These are phyloP conservation scores for Pseudogymnoascus sp. DNA, from an alignment of 2,329 filamentous ascomycete species.

Conservation along the genomic window DNA sequence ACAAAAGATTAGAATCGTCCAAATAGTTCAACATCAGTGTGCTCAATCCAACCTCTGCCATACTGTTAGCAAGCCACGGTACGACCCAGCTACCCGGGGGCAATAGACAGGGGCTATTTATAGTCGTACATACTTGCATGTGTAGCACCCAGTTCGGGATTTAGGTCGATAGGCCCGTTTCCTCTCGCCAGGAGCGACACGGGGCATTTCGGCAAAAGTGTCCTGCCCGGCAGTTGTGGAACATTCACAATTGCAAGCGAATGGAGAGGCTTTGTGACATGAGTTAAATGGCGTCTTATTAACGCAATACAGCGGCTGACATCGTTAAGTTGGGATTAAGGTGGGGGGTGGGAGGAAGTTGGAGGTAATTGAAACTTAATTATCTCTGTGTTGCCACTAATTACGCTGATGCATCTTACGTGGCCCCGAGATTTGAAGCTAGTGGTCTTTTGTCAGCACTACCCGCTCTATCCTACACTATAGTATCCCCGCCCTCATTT, in stretches of 20 bases:
- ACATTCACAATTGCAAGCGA: background rate
- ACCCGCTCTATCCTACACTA: background rate
- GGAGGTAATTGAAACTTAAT: background rate
- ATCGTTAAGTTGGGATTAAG: background rate
- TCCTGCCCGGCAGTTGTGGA: background rate
- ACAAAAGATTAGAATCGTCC: background rate
- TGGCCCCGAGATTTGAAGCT: background rate
- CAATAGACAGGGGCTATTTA: background rate
- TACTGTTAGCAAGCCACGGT: background rate
- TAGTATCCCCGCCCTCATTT: too few relatives aligned
- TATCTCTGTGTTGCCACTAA: background rate
- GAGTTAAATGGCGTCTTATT: background rate
- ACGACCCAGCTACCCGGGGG: background rate
- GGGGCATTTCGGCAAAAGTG: background rate
- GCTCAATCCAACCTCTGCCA: background rate
- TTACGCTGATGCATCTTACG: background rate
- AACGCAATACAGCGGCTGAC: background rate
- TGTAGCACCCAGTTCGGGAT: constrained; percentile 2
- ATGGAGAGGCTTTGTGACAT: background rate
- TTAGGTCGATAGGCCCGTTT: constrained; percentile 6
- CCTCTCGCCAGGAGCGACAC: constrained; percentile 1
- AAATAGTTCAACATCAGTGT: background rate
- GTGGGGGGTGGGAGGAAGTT: background rate
- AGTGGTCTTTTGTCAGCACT: background rate
- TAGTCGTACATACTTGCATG: background rate